Evolutionary conservation across 2,329 filamentous ascomycete genomes (phyloP), one percentile per base, ranked within the genome.

Genomic region (Blastomyces silverae): DNA sequence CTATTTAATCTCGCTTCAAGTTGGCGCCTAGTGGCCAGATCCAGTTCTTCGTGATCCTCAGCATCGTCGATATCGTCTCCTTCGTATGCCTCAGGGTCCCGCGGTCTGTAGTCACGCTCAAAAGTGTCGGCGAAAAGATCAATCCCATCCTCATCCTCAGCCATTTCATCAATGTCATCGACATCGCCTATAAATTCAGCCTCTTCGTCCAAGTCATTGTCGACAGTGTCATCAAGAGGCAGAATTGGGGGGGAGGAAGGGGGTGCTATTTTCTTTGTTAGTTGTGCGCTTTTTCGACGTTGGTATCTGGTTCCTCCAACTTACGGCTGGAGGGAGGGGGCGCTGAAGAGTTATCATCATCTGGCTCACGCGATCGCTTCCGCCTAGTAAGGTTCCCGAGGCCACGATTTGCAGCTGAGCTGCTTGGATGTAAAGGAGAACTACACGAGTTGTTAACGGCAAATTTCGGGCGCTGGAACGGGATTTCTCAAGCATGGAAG

Each of bases 331-430:
- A 87, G 31, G 85, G 85, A 69, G 85, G 84, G 68, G 81, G 81
- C 62, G 80, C 82, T 20, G 85, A 85, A 37, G 85, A 85, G 53
- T 81, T 80, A 63, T 86, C 84, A 71, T 87, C 83, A 70, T 88
- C 87, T 66, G 83, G 82, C 71, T 89, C 87, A 78, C 87, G 83
- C 46, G 82, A 81, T 71, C 87, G 84, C 77, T 89, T 89, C 66
- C 85, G 82, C 67, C 82, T 78, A 69, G 79, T 83, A 68, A 79
- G 71, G 63, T 78, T 79, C 22, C 78, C 77, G 64, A 83, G 76
- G 63, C 91, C 90, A 70, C 91, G 87, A 78, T 96, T 96, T 71
- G 88, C 91, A 69, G 92, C 92, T 66, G 88, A 87, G 82, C 90
- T 89, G 79, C 87, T 91, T 71, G 87, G 84, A 77, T 89, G 87